Evolutionary conservation across 2,329 filamentous ascomycete genomes (phyloP).

Genomic region (Fusarium falciforme): DNA sequence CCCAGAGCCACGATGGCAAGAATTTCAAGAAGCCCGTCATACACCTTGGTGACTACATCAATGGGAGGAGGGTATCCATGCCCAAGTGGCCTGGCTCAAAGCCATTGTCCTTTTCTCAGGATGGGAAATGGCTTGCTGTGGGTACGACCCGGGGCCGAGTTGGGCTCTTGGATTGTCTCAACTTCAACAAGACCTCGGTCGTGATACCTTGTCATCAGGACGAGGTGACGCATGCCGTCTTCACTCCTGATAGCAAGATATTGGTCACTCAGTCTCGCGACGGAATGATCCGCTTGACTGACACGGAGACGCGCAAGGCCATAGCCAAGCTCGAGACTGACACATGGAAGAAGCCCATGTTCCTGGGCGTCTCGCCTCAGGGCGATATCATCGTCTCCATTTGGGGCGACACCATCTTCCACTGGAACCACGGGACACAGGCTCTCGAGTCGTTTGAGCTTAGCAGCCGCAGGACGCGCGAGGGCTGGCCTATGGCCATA

Average conservation of each 20-base stretch:
- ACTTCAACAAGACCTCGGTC: conserved; percentile 23
- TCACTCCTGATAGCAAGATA: conserved; percentile 40
- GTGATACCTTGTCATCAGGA: conserved; percentile 40
- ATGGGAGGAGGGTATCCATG: conserved; percentile 29
- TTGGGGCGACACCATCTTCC: conserved; percentile 50
- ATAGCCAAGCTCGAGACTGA: conserved; percentile 46
- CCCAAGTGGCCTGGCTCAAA: conserved; percentile 37
- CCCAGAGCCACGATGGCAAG: conserved; percentile 34
- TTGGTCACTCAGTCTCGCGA: conserved; percentile 43
- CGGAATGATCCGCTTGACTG: conserved; percentile 44
- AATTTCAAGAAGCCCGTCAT: conserved; percentile 40
- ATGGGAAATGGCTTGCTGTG: conserved; percentile 40
- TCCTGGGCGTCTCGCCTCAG: conserved; percentile 45
- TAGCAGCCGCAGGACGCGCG: conserved; percentile 43
- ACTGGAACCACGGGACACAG: conserved; percentile 48
- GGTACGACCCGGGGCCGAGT: conserved; percentile 37
- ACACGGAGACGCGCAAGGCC: conserved; percentile 28
- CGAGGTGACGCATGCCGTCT: conserved; percentile 42
- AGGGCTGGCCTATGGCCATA: conserved; percentile 52
- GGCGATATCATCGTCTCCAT: conserved; percentile 47
- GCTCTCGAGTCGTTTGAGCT: conserved; percentile 48
- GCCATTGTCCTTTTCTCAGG: conserved; percentile 40
- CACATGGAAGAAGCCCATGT: conserved; percentile 42
- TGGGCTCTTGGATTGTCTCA: conserved; percentile 35
- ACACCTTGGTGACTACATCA: conserved; percentile 40